A percentile compares a stretch with the other conserved stretches of the same genome.
phyloP scores from a whole-genome alignment of 2,329 filamentous ascomycete genomes.

The Plenodomus biglobosus region DNA sequence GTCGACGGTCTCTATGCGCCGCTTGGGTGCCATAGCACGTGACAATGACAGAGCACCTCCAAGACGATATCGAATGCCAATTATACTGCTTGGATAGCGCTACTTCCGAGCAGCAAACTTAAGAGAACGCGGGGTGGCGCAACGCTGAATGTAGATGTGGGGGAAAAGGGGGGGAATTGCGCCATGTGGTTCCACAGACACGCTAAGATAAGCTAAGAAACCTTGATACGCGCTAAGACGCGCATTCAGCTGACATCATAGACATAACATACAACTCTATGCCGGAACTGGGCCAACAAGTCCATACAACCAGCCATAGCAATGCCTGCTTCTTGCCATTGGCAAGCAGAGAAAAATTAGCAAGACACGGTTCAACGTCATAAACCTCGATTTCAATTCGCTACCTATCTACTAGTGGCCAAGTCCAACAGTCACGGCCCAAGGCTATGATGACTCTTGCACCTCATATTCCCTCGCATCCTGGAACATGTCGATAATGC shows the following conservation, averaged over 20 bases:
- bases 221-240: neutral
- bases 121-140: too few species aligned
- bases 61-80: too few species aligned
- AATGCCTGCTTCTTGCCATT: too few species aligned
- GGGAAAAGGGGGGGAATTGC: neutral
- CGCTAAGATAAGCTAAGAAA: neutral
- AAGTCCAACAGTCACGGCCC: neutral
- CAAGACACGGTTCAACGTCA: too few species aligned
- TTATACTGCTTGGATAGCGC: too few species aligned
- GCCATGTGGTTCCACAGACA: neutral
- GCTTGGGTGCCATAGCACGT: slow-evolving; percentile 5
- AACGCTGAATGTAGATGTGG: too few species aligned
- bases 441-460: slow-evolving; percentile 8
- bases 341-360: too few species aligned
- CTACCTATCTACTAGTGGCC: too few species aligned
- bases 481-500: slow-evolving; percentile 93
- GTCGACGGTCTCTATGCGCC: slow-evolving; percentile 6
- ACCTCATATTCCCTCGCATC: slow-evolving; percentile 62
- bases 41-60: neutral
- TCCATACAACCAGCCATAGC: too few species aligned
- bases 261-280: neutral
- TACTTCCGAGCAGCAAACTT: too few species aligned
- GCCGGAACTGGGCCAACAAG: too few species aligned
- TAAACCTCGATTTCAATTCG: too few species aligned
- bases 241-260: neutral